Percentiles rank a stretch among this genome's conserved stretches.
These are phyloP conservation scores for Penicillium polonicum DNA, from an alignment of 2,329 filamentous ascomycete species.

Conservation along the genomic window DNA sequence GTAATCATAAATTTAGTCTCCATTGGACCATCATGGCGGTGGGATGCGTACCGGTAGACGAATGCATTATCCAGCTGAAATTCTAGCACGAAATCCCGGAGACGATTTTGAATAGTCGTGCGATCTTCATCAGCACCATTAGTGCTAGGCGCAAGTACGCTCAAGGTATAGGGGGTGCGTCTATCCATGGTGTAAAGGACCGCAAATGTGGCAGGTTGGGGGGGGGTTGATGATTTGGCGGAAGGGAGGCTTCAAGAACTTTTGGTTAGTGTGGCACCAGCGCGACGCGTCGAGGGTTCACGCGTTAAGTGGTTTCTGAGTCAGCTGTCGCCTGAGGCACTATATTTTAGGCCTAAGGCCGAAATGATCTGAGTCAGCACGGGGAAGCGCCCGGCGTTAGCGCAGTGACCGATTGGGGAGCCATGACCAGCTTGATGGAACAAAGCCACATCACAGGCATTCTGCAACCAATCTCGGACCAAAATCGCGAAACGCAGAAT, in stretches of 20 bases:
- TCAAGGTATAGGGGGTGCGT: constrained; percentile 81
- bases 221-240: constrained; percentile 15
- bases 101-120: constrained; percentile 70
- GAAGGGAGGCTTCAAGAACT: constrained; percentile 27
- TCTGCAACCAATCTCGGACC: constrained; percentile 10
- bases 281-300: constrained; percentile 35
- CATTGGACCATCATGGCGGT: constrained; percentile 3
- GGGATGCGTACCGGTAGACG: constrained; percentile 72
- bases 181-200: constrained; percentile 66
- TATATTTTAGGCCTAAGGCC: background rate
- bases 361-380: constrained; percentile 10
- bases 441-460: constrained; percentile 26
- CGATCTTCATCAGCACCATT: constrained; percentile 68
- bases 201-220: constrained; percentile 21
- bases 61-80: constrained; percentile 94
- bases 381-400: constrained; percentile 12
- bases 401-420: constrained; percentile 31
- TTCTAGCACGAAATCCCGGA: constrained; percentile 88
- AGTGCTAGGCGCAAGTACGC: constrained; percentile 69
- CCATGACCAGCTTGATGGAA: constrained; percentile 23
- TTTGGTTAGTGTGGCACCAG: constrained; percentile 31
- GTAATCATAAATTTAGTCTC: constrained; percentile 3
- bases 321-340: constrained; percentile 10
- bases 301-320: constrained; percentile 44
- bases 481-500: background rate